Percentiles rank a stretch among this genome's conserved stretches.
phyloP scores from a whole-genome alignment of 805 yeast genomes.

The Candida taoyuanica region DNA sequence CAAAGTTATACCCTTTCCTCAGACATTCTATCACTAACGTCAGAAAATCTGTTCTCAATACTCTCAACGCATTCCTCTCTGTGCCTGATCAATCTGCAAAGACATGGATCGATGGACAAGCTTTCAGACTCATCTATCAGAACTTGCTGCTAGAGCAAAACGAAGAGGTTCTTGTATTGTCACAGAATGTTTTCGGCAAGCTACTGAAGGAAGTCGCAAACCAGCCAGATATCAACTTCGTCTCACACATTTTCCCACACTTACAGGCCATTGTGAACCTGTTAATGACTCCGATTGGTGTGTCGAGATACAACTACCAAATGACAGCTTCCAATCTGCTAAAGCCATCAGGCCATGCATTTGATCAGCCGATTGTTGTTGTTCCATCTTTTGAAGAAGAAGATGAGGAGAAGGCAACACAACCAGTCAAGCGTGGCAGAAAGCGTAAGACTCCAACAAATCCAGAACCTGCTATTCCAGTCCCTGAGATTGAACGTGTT shows the following conservation, averaged over 20 bases:
- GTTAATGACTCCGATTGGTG: constrained; percentile 91
- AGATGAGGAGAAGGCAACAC: constrained; percentile 18
- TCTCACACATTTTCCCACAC: constrained; percentile 51
- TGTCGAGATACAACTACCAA: constrained; percentile 79
- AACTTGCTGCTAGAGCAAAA: constrained; percentile 89
- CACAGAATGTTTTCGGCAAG: constrained; percentile 55
- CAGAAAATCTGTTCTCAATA: constrained; percentile 78
- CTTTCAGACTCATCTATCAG: constrained; percentile 76
- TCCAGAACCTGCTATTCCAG: constrained; percentile 38
- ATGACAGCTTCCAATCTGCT: constrained; percentile 75
- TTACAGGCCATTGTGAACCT: constrained; percentile 57
- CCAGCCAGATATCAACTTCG: constrained; percentile 39
- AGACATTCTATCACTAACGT: constrained; percentile 93
- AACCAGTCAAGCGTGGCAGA: constrained; percentile 34
- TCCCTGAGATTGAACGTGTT: constrained; percentile 55
- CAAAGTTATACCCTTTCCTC: constrained; percentile 85
- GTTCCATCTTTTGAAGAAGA: constrained; percentile 5
- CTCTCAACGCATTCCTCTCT: constrained; percentile 70
- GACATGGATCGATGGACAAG: constrained; percentile 74
- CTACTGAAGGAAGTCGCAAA: constrained; percentile 44
- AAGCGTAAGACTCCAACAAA: constrained; percentile 39
- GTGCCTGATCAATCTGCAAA: constrained; percentile 47
- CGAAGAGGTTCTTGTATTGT: constrained; percentile 57
- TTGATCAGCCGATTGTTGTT: constrained; percentile 2
- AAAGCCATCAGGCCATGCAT: constrained; percentile 65